Evolutionary conservation across 164 flowering plant species (phyloP), one percentile per base, ranked within the genome.

Genomic region (Aristolochia fimbriata): DNA sequence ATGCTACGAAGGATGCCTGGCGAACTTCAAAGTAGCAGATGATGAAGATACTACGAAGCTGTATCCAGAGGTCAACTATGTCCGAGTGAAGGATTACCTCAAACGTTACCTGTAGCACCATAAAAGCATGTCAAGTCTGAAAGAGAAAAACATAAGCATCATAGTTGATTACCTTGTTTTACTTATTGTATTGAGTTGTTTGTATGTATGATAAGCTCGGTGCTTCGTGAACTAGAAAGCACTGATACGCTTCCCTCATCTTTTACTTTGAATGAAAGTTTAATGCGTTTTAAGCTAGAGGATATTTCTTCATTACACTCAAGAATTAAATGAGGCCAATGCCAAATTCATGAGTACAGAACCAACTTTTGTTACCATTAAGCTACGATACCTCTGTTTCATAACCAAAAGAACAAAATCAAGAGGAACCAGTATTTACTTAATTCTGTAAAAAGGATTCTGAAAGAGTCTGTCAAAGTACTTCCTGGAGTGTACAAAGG

Each of bases 41-140:
- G 71, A 62, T 14, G 80, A 66, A 71, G 90, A 86, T 66, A 93
- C 91, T 47, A 80, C 96, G 4, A 51, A 74, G 68, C 82, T 88
- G 17, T 86, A 86, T 49, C 94, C 91, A 6, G 89, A 89, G 33
- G 80, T 89, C 58, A 48, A 67, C 9, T 86, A 85, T 70, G 82
- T 80, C 22, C 70, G 81, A 47, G 70, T 83, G 67, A 62, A 69
- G 3, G 77, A 80, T 1, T 85, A 79, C 65, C 58, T 89, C 51
- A 75, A 73, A 52, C 72, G 77, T 8, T 86, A 70, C 58, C 45
- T 60, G 21, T 66, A 60, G 59, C 24, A 6, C 4, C 43, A 37
- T 37, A 37, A 37, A 10, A 37, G 10, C 43, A 37, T 37, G 43
- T 3, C 43, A 37, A 10, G 43, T 37, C 8, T 5, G 43, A 7